Evolutionary conservation across 306 rosid genomes (phyloP).

Genomic region (Dicorynia guianensis): DNA sequence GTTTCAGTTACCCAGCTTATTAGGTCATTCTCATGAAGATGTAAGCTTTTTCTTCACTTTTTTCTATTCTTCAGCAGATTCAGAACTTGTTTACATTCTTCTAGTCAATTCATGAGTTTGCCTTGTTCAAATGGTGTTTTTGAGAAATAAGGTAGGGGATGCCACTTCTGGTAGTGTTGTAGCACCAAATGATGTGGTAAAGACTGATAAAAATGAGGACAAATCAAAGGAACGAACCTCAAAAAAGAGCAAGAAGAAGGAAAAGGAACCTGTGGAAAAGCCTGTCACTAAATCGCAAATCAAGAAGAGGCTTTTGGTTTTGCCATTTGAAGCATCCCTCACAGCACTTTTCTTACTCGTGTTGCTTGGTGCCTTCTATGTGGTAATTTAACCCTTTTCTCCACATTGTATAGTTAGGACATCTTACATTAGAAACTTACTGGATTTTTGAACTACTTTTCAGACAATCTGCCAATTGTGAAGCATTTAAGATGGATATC

Average conservation of each 20-base stretch:
- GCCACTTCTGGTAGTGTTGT: constrained; percentile 58
- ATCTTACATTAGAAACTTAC: constrained; percentile 31
- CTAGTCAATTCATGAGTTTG: constrained; percentile 30
- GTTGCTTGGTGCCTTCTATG: constrained; percentile 95
- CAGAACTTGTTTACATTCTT: constrained; percentile 32
- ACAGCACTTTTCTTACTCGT: constrained; percentile 83
- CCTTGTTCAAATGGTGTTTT: constrained; percentile 41
- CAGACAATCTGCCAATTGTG: background rate
- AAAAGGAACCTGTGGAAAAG: constrained; percentile 80
- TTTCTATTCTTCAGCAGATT: constrained; percentile 19
- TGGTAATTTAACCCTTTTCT: constrained; percentile 62
- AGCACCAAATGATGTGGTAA: constrained; percentile 56
- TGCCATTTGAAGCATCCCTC: constrained; percentile 87
- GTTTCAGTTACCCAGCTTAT: constrained; percentile 80
- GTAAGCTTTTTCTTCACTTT: constrained; percentile 50
- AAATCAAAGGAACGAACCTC: constrained; percentile 80
- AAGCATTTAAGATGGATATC: constrained; percentile 4
- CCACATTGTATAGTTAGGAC: constrained; percentile 1
- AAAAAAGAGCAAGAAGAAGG: constrained; percentile 80
- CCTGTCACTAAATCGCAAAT: constrained; percentile 66
- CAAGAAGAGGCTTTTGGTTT: constrained; percentile 89
- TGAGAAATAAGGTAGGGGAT: constrained; percentile 68
- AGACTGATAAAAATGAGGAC: constrained; percentile 73
- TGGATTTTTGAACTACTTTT: constrained; percentile 35
- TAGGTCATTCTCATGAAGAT: constrained; percentile 49